Evolutionary conservation across 108 stramenopile genomes (phyloP).

Genomic region (Cyclotella atomus): DNA sequence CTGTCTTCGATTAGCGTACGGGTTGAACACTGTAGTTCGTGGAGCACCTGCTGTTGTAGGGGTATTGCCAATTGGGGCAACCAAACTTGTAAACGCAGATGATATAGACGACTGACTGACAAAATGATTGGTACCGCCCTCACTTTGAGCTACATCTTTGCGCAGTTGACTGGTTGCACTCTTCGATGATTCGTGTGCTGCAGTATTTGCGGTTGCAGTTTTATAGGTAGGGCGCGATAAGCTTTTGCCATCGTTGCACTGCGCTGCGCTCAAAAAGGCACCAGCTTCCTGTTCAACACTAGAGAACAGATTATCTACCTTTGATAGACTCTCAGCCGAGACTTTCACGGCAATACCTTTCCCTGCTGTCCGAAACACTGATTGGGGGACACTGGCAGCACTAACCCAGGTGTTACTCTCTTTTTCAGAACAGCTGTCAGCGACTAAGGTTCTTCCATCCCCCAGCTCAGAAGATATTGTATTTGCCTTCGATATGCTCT

Average conservation of each 20-base stretch:
- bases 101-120: background rate
- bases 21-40: background rate
- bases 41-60: background rate
- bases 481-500: slow-evolving; percentile 3
- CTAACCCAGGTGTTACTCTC: too few species aligned
- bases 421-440: too few species aligned
- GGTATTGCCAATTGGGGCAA: background rate
- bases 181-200: too few species aligned
- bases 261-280: too few species aligned
- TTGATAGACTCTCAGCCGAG: background rate
- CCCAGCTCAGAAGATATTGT: background rate
- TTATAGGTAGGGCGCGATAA: too few species aligned
- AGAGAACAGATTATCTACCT: too few species aligned
- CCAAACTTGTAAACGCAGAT: background rate
- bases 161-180: background rate
- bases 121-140: too few species aligned
- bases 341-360: background rate
- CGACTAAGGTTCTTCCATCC: too few species aligned
- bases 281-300: too few species aligned
- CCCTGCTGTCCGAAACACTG: slow-evolving; percentile 1
- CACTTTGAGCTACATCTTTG: too few species aligned
- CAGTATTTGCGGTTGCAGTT: background rate
- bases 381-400: too few species aligned
- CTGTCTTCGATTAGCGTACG: background rate
- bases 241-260: background rate